These are phyloP conservation scores for Colletotrichum caudatum DNA, from an alignment of 2,329 filamentous ascomycete genomes.

Conservation along the genomic window DNA sequence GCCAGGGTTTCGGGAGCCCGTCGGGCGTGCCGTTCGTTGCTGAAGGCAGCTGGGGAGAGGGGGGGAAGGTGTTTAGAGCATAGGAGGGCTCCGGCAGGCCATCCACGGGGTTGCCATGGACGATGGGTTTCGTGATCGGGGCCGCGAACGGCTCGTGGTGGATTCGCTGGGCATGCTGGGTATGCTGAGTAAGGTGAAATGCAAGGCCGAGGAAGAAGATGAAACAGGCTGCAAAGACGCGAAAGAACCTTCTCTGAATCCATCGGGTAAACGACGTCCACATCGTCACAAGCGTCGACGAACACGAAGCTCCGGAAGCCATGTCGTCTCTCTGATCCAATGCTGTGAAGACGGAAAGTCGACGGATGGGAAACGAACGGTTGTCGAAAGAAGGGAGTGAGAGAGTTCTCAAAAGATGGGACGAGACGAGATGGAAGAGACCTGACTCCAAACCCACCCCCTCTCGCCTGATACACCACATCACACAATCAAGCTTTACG, in stretches of 20 bases:
- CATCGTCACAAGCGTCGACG: constrained; percentile 3
- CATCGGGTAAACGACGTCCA: constrained; percentile 29
- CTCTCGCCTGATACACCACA: constrained; percentile 17
- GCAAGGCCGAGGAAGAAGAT: constrained; percentile 23
- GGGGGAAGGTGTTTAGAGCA: constrained; percentile 45
- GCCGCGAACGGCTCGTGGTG: constrained; percentile 38
- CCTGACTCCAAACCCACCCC: constrained; percentile 2
- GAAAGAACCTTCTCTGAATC: constrained; percentile 28
- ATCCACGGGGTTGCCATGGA: constrained; percentile 37
- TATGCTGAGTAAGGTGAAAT: constrained; percentile 19
- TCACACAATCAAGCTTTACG: neutral
- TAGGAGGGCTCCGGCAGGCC: constrained; percentile 36
- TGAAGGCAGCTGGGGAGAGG: constrained; percentile 43
- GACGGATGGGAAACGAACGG: neutral
- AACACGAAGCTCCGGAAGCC: constrained; percentile 19
- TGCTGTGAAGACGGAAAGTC: neutral
- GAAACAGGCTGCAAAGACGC: constrained; percentile 23
- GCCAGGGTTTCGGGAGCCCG: constrained; percentile 43
- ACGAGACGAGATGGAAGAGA: constrained; percentile 23
- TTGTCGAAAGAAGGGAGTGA: constrained; percentile 26
- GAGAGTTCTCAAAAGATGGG: constrained; percentile 33
- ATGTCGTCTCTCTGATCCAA: constrained; percentile 19
- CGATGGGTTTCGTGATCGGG: constrained; percentile 30
- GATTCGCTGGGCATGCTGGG: constrained; percentile 5
- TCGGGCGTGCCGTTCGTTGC: neutral